phyloP scores from a whole-genome alignment of 2,329 filamentous ascomycete genomes.

The Thermomyces lanuginosus region DNA sequence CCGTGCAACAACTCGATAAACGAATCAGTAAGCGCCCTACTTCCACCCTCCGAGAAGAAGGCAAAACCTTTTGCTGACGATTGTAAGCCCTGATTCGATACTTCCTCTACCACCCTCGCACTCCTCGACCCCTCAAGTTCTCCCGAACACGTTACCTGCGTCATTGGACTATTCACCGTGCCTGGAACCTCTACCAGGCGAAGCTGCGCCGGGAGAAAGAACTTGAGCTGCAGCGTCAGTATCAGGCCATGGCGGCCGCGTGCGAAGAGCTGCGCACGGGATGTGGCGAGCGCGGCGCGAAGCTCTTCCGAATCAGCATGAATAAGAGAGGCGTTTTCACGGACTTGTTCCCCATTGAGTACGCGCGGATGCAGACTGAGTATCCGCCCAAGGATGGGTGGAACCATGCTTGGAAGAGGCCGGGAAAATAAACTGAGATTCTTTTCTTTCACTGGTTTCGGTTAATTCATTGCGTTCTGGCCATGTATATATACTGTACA shows the following conservation, averaged over 20 bases:
- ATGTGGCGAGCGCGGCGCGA: conserved; percentile 31
- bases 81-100: conserved; percentile 47
- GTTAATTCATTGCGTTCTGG: too few species aligned
- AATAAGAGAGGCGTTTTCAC: conserved; percentile 73
- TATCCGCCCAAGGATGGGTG: conserved; percentile 63
- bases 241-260: conserved; percentile 66
- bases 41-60: not conserved
- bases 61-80: conserved; percentile 1
- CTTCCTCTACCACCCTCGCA: conserved; percentile 51
- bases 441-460: too few species aligned
- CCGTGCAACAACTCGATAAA: conserved; percentile 20
- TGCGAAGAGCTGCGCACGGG: conserved; percentile 62
- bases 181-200: conserved; percentile 68
- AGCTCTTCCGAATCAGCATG: conserved; percentile 74
- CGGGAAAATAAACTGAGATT: too few species aligned
- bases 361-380: conserved; percentile 58
- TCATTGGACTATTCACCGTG: conserved; percentile 98
- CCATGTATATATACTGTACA: too few species aligned
- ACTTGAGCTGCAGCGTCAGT: conserved; percentile 59
- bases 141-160: conserved; percentile 72
- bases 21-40: conserved; percentile 26
- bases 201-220: conserved; percentile 49
- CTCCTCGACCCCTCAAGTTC: conserved; percentile 68
- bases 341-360: conserved; percentile 74
- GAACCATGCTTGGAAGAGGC: conserved; percentile 80